Conservation (phyloP, 768 basidiomycete species). For the Hysterangium stoloniferum region DNA sequence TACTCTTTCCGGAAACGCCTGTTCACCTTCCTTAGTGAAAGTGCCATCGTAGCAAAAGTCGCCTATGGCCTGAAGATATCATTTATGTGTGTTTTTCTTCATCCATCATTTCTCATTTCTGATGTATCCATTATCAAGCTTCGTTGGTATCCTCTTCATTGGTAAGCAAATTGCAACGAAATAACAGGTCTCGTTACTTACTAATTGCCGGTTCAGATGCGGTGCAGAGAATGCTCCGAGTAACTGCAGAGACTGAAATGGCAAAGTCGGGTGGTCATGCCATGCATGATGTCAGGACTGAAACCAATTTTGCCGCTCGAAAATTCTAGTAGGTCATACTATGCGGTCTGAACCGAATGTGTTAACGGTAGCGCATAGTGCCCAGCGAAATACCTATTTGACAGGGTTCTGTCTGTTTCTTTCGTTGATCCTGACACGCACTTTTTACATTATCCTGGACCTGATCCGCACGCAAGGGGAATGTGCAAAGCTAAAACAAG, state of each 20-base stretch:
- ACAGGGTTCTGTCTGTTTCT: constrained; percentile 94
- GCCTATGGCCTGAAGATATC: constrained; percentile 91
- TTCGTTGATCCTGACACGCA: constrained; percentile 87
- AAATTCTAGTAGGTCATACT: constrained; percentile 84
- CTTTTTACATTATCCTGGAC: constrained; percentile 88
- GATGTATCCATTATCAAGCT: constrained; percentile 4
- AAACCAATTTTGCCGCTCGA: constrained; percentile 84
- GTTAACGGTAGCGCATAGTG: too few relatives aligned
- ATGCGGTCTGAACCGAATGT: too few relatives aligned
- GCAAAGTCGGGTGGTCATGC: constrained; percentile 44
- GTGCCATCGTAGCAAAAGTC: constrained; percentile 66
- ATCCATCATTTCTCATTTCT: background rate
- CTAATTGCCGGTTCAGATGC: constrained; percentile 63
- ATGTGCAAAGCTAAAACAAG: constrained; percentile 73
- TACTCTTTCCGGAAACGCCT: constrained; percentile 60
- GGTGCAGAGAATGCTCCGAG: constrained; percentile 84
- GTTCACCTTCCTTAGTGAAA: constrained; percentile 67
- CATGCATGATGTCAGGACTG: constrained; percentile 56
- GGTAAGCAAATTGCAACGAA: background rate
- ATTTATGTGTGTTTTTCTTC: constrained; percentile 62
- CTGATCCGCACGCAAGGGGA: constrained; percentile 87
- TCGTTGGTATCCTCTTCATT: constrained; percentile 2
- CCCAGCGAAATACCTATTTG: constrained; percentile 87
- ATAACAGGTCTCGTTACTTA: background rate
- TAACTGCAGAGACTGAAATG: constrained; percentile 61